Percentiles rank a stretch among this genome's conserved stretches.
These are phyloP conservation scores for Chlorencoelia australis DNA, from an alignment of 2,329 filamentous ascomycete species.

Conservation along the genomic window DNA sequence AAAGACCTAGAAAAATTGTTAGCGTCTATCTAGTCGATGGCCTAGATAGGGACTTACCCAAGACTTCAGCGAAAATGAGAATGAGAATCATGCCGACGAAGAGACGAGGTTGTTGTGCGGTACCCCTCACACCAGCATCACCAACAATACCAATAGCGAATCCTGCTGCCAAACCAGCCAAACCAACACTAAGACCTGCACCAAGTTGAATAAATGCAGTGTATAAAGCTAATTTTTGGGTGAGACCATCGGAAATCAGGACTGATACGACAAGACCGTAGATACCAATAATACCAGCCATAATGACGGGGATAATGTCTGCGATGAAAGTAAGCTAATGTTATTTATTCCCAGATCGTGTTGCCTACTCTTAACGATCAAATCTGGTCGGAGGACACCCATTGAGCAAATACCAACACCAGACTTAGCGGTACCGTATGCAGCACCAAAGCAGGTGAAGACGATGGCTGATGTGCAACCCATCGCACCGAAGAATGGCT, in stretches of 20 bases:
- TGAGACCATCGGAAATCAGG: slow-evolving; percentile 71
- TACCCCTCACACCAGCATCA: slow-evolving; percentile 81
- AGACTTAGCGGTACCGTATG: slow-evolving; percentile 98
- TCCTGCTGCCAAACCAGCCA: slow-evolving; percentile 73
- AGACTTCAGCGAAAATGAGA: slow-evolving; percentile 77
- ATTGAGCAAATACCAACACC: slow-evolving; percentile 97
- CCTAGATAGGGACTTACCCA: slow-evolving; percentile 46
- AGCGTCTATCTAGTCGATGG: slow-evolving; percentile 16
- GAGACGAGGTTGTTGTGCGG: slow-evolving; percentile 56
- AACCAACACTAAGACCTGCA: slow-evolving; percentile 71
- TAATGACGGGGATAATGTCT: slow-evolving; percentile 99
- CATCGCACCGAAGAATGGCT: slow-evolving; percentile 94
- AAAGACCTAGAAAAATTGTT: slow-evolving; percentile 60
- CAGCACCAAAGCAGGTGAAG: slow-evolving; percentile 92
- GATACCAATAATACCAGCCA: slow-evolving; percentile 99
- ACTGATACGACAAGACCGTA: slow-evolving; percentile 87
- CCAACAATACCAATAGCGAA: slow-evolving; percentile 84
- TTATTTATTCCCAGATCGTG: not conserved
- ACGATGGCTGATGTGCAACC: slow-evolving; percentile 92
- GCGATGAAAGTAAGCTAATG: slow-evolving; percentile 13
- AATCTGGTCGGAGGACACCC: slow-evolving; percentile 93
- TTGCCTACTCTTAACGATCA: slow-evolving; percentile 95
- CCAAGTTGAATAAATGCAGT: slow-evolving; percentile 80
- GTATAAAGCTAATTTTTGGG: slow-evolving; percentile 63
- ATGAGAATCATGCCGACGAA: slow-evolving; percentile 76